phyloP scores from a whole-genome alignment of 257 asterid genomes.

The Lantana camara region DNA sequence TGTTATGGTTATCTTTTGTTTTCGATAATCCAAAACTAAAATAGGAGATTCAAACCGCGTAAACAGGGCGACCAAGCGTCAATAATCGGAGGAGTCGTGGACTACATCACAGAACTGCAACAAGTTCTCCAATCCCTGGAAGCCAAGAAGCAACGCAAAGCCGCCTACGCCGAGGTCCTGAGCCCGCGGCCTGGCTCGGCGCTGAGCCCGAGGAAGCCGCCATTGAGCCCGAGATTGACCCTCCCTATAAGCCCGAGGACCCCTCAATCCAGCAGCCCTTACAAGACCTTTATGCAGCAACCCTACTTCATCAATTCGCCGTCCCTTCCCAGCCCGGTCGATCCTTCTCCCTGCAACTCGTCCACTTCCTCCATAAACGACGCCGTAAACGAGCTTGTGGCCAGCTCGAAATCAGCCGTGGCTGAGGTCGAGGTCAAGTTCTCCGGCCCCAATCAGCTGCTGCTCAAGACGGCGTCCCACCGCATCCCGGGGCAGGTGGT shows the following conservation, averaged over 20 bases:
- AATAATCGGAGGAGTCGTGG: slow-evolving; percentile 85
- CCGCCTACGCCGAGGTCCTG: slow-evolving; percentile 50
- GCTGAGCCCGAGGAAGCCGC: slow-evolving; percentile 68
- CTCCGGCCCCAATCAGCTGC: slow-evolving; percentile 59
- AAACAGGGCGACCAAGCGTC: slow-evolving; percentile 99
- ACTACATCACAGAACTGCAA: slow-evolving; percentile 83
- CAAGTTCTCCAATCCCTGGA: slow-evolving; percentile 73
- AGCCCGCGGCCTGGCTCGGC: slow-evolving; percentile 60
- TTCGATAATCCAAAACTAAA: too few relatives aligned
- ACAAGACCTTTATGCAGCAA: slow-evolving; percentile 43
- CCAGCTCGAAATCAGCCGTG: slow-evolving; percentile 58
- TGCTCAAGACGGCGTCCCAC: slow-evolving; percentile 67
- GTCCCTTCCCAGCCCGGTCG: slow-evolving; percentile 35
- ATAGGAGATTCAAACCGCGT: too few relatives aligned
- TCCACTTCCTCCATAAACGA: slow-evolving; percentile 45
- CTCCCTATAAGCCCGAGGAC: slow-evolving; percentile 82
- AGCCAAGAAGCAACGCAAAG: slow-evolving; percentile 76
- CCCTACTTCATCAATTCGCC: slow-evolving; percentile 23
- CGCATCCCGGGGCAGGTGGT: slow-evolving; percentile 74
- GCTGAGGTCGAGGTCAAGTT: slow-evolving; percentile 93
- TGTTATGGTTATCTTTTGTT: too few relatives aligned
- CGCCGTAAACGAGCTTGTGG: slow-evolving; percentile 75
- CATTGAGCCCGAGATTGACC: slow-evolving; percentile 69
- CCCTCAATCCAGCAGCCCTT: slow-evolving; percentile 76
- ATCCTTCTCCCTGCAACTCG: slow-evolving; percentile 56